These are phyloP conservation scores for Cyclotella atomus DNA, from an alignment of 108 stramenopile genomes.

Conservation along the genomic window DNA sequence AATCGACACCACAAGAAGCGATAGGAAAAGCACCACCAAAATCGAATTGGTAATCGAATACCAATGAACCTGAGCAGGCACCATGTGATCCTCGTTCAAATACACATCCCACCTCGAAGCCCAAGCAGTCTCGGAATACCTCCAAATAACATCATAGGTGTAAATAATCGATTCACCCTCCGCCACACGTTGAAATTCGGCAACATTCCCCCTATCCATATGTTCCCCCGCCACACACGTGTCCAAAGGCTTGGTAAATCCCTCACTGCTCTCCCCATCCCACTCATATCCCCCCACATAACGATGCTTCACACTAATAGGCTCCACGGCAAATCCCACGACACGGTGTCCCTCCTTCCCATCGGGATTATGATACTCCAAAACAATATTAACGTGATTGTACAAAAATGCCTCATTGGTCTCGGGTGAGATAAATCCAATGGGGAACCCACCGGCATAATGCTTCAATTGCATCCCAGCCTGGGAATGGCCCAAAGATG, in stretches of 20 bases:
- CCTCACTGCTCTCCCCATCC: slow-evolving; percentile 72
- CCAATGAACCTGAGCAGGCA: slow-evolving; percentile 97
- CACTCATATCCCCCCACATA: slow-evolving; percentile 77
- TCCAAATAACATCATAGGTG: slow-evolving; percentile 98
- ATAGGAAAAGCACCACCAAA: slow-evolving; percentile 95
- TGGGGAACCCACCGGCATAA: slow-evolving; percentile 93
- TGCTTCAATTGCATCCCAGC: slow-evolving; percentile 64
- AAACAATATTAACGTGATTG: slow-evolving; percentile 95
- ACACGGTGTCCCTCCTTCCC: slow-evolving; percentile 89
- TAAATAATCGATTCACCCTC: slow-evolving; percentile 83
- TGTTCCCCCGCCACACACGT: slow-evolving; percentile 64
- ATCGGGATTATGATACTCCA: slow-evolving; percentile 90
- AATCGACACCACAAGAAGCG: slow-evolving; percentile 92
- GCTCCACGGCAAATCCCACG: slow-evolving; percentile 95
- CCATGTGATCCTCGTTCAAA: slow-evolving; percentile 88
- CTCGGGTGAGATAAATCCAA: slow-evolving; percentile 80
- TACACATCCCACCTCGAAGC: slow-evolving; percentile 98
- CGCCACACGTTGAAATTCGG: slow-evolving; percentile 57
- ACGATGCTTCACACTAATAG: slow-evolving; percentile 86
- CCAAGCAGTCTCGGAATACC: slow-evolving; percentile 90
- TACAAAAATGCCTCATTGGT: slow-evolving; percentile 77
- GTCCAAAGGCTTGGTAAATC: slow-evolving; percentile 65
- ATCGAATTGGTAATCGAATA: slow-evolving; percentile 96
- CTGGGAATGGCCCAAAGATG: slow-evolving; percentile 61
- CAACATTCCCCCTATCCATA: slow-evolving; percentile 48